These are phyloP conservation scores for Verticillium isaacii DNA, from an alignment of 2,329 filamentous ascomycete genomes.

Conservation along the genomic window DNA sequence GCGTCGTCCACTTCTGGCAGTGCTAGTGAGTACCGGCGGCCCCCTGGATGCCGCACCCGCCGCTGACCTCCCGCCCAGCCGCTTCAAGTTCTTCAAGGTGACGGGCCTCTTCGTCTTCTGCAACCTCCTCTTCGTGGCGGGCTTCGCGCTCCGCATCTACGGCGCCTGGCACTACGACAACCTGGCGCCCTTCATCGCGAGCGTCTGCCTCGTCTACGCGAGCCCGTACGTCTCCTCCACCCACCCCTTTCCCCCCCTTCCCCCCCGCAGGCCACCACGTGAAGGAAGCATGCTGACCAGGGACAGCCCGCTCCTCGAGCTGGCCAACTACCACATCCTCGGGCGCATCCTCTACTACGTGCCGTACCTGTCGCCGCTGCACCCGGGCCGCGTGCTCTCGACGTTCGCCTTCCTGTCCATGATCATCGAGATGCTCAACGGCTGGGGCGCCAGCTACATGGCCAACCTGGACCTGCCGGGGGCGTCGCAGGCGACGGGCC, in stretches of 20 bases:
- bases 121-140: conserved; percentile 47
- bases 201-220: conserved; percentile 28
- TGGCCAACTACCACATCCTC: conserved; percentile 58
- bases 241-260: too few relatives aligned
- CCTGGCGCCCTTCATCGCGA: conserved; percentile 25
- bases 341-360: conserved; percentile 56
- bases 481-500: conserved; percentile 32
- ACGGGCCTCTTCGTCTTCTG: conserved; percentile 51
- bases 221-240: conserved; percentile 20
- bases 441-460: conserved; percentile 41
- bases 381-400: conserved; percentile 38
- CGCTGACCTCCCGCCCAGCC: conserved; percentile 26
- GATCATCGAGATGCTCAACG: conserved; percentile 43
- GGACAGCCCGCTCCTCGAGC: conserved; percentile 49
- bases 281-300: background rate
- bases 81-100: conserved; percentile 52
- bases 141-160: conserved; percentile 42
- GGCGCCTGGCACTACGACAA: conserved; percentile 25
- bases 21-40: conserved; percentile 33
- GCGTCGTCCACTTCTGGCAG: conserved; percentile 35
- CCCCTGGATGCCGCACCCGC: background rate
- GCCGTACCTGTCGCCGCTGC: conserved; percentile 51
- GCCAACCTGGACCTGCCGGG: conserved; percentile 38
- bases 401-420: conserved; percentile 41
- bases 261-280: background rate